phyloP scores from a whole-genome alignment of 2,329 filamentous ascomycete genomes.

The Didymella exigua region DNA sequence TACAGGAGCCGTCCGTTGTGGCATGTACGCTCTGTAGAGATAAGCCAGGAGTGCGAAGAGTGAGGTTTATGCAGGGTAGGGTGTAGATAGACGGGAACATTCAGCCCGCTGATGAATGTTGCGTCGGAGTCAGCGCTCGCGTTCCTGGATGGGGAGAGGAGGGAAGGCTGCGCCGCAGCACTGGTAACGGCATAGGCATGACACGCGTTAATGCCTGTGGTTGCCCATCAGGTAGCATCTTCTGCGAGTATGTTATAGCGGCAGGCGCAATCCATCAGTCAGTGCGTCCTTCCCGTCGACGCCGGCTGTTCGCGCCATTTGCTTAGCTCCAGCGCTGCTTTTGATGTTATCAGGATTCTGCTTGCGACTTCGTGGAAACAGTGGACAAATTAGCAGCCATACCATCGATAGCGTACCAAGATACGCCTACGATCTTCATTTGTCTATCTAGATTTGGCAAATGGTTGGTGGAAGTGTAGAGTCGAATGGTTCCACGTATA shows the following conservation, averaged over 20 bases:
- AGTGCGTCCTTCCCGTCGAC: constrained; percentile 11
- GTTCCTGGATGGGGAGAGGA: constrained; percentile 3
- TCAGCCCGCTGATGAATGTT: constrained; percentile 1
- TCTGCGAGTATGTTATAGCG: neutral
- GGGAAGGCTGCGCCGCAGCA: constrained; percentile 8
- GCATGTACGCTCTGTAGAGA: neutral
- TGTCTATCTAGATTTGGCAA: neutral
- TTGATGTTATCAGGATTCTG: constrained; percentile 8
- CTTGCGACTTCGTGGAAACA: neutral
- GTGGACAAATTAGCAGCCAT: neutral
- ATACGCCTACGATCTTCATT: neutral
- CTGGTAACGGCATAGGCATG: constrained; percentile 1
- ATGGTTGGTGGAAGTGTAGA: neutral
- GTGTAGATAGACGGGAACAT: neutral
- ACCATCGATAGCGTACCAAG: neutral
- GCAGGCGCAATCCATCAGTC: constrained; percentile 1
- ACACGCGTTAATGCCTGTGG: constrained; percentile 9
- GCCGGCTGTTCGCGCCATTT: constrained; percentile 11
- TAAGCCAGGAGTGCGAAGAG: neutral
- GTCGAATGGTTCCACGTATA: neutral
- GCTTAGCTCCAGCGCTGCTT: constrained; percentile 16
- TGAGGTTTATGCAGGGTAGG: neutral
- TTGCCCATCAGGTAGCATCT: neutral
- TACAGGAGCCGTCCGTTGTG: neutral
- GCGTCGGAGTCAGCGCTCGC: constrained; percentile 10